These are phyloP conservation scores for Pichia nanzhaoensis DNA, from an alignment of 805 yeast species.

Conservation along the genomic window DNA sequence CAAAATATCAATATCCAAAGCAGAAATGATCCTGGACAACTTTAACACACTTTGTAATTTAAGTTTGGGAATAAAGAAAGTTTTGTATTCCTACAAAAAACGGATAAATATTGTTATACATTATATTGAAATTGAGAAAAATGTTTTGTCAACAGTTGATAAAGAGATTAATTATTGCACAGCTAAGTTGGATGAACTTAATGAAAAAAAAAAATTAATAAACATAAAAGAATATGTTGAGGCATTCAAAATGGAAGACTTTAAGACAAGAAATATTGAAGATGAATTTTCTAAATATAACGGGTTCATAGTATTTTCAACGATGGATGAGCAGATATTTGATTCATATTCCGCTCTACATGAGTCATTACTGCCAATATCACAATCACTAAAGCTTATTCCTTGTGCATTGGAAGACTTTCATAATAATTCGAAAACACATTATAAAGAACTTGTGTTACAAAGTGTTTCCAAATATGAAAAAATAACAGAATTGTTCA, in stretches of 20 bases:
- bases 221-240: conserved; percentile 29
- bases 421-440: conserved; percentile 24
- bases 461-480: conserved; percentile 35
- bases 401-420: conserved; percentile 45
- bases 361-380: conserved; percentile 41
- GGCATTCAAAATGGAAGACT: neutral
- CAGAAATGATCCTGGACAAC: conserved; percentile 21
- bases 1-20: conserved; percentile 7
- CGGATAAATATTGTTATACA: conserved; percentile 36
- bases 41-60: conserved; percentile 30
- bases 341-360: conserved; percentile 35
- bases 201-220: conserved; percentile 30
- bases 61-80: conserved; percentile 23
- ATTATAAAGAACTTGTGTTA: conserved; percentile 28
- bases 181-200: conserved; percentile 15
- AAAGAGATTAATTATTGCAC: conserved; percentile 15
- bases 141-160: conserved; percentile 37
- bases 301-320: conserved; percentile 6
- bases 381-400: conserved; percentile 44
- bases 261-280: conserved; percentile 4
- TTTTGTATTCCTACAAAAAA: conserved; percentile 26
- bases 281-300: neutral
- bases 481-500: conserved; percentile 34
- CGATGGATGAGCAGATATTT: conserved; percentile 4
- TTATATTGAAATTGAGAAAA: conserved; percentile 36